Evolutionary conservation across 768 basidiomycete species (phyloP).

Genomic region (Coprinopsis marcescibilis): DNA sequence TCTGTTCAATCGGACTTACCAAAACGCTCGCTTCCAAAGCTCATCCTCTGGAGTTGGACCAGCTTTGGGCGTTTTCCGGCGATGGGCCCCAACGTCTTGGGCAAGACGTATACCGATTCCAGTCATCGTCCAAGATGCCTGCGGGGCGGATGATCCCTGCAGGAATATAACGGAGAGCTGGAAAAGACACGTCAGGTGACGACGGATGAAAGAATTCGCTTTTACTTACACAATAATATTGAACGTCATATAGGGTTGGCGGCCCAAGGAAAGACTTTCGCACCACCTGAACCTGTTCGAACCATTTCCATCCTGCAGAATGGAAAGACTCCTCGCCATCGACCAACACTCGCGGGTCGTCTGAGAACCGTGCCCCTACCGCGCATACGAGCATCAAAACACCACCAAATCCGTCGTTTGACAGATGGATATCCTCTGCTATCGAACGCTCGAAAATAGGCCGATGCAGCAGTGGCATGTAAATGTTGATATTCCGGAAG

Average conservation of each 20-base stretch:
- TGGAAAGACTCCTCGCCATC: slow-evolving; percentile 33
- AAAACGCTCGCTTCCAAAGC: slow-evolving; percentile 69
- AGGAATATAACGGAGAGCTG: slow-evolving; percentile 53
- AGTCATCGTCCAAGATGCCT: slow-evolving; percentile 63
- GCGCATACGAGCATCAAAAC: slow-evolving; percentile 71
- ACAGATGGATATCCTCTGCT: slow-evolving; percentile 41
- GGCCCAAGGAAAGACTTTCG: slow-evolving; percentile 58
- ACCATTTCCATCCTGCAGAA: slow-evolving; percentile 61
- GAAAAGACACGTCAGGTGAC: neutral
- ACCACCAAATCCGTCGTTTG: slow-evolving; percentile 47
- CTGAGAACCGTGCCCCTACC: slow-evolving; percentile 50
- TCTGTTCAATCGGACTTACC: slow-evolving; percentile 27
- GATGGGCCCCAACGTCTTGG: slow-evolving; percentile 76
- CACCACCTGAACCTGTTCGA: slow-evolving; percentile 62
- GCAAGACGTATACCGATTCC: slow-evolving; percentile 70
- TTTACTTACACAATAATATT: slow-evolving; percentile 50
- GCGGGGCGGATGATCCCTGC: slow-evolving; percentile 53
- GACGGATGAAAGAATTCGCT: neutral
- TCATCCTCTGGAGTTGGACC: slow-evolving; percentile 54
- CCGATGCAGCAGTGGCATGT: slow-evolving; percentile 66
- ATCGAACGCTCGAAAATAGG: slow-evolving; percentile 56
- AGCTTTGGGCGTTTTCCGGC: slow-evolving; percentile 29
- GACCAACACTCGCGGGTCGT: slow-evolving; percentile 50
- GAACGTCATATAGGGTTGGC: slow-evolving; percentile 69
- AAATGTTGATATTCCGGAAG: slow-evolving; percentile 53